Base-by-base conservation (phyloP, 2,329 filamentous ascomycete species). In the Dactylellina sp. region DNA sequence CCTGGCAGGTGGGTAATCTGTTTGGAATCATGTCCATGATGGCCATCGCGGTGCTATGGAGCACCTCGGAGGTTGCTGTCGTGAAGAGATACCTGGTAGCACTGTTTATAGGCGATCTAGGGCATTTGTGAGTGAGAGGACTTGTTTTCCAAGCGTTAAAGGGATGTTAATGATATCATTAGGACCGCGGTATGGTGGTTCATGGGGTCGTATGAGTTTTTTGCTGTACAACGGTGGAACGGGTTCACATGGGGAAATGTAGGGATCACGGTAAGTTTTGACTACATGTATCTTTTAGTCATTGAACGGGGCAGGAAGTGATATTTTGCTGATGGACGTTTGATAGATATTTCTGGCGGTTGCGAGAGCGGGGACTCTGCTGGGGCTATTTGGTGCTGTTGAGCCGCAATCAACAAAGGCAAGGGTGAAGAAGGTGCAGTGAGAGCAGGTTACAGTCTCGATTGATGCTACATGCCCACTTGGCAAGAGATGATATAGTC, bases 21-120 rank as follows among this genome's bases (percentile, higher is more conserved):
- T 77, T 75, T 46, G 57, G 75, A 0, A 65, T 75, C 42, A 53
- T 77, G 39, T 46, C 65, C 32, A 68, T 77, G 75, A 74, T 74
- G 42, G 72, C 70, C 2, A 60, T 71, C n/a, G 75, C 76, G 5
- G 63, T 77, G 39, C 56, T 75, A 18, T 76, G 70, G 20, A 75
- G 63, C 14, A 76, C 76, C 14, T 63, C 47, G 46, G 76, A 77
- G 50, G 57, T 68, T 12, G 44, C 42, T 0, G 76, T 75, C 2
- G 76, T 76, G 28, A 76, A 52, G 49, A 64, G 75, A 14, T 77
- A 74, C 28, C 62, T 76, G 5, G 44, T 76, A 20, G 76, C 62
- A 66, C 61, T 76, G 39, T 37, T 76, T n/a, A 37, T 77, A 22
- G 66, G 71, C 6, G 76, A 77, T 68, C 57, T 77, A 24, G 76